A percentile compares a stretch with the other conserved stretches of the same genome.
Conservation (phyloP, 176 grass and related monocot species). For the Oryza brachyantha region DNA sequence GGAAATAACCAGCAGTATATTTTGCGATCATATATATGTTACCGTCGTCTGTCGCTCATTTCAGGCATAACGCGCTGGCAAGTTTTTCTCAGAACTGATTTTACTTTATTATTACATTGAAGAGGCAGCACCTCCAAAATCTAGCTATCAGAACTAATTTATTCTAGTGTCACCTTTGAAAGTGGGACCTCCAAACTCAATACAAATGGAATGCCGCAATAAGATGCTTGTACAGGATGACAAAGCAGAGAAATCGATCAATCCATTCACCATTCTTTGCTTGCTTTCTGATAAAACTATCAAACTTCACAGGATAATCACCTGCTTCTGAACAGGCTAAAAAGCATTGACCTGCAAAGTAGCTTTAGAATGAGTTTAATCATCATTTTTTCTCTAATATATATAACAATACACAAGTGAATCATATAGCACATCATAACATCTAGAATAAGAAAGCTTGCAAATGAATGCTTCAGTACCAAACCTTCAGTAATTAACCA, state of each 20-base stretch:
- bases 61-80: neutral
- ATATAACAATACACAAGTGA: neutral
- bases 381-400: neutral
- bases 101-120: constrained; percentile 9
- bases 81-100: constrained; percentile 19
- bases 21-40: neutral
- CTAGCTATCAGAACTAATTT: neutral
- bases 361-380: neutral
- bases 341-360: constrained; percentile 21
- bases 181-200: neutral
- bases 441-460: neutral
- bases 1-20: neutral
- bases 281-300: constrained; percentile 1
- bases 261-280: constrained; percentile 16
- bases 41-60: too few species aligned
- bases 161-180: neutral
- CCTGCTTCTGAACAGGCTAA: constrained; percentile 2
- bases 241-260: neutral
- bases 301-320: constrained; percentile 1
- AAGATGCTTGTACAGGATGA: constrained; percentile 18
- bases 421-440: neutral
- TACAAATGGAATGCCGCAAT: constrained; percentile 26
- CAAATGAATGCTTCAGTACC: too few species aligned
- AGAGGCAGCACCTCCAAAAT: neutral
- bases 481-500: too few species aligned